A percentile compares a stretch with the other conserved stretches of the same genome.
These are phyloP conservation scores for Sugiyamaella boreocaroliniensis DNA, from an alignment of 805 yeast genomes.

Conservation along the genomic window DNA sequence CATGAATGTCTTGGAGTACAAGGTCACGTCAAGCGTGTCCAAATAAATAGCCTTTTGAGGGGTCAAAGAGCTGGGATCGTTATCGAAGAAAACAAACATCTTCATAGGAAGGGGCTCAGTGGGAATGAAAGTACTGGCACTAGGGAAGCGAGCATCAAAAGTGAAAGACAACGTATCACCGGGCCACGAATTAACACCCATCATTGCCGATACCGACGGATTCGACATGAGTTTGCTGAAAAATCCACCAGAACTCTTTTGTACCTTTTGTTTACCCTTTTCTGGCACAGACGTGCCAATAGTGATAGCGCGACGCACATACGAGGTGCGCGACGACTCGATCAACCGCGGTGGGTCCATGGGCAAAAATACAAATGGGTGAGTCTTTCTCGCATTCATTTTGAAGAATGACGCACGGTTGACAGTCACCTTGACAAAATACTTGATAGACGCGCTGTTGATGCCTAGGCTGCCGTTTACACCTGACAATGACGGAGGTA, in stretches of 20 bases:
- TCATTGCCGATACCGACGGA: slow-evolving; percentile 1
- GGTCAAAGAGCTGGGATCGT: slow-evolving; percentile 10
- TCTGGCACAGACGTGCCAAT: slow-evolving; percentile 9
- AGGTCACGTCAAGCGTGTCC: slow-evolving; percentile 34
- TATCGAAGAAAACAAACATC: slow-evolving; percentile 16
- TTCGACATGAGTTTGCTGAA: slow-evolving; percentile 8
- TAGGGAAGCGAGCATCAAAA: slow-evolving; percentile 44
- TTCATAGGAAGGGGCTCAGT: slow-evolving; percentile 28
- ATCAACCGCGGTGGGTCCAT: slow-evolving; percentile 23
- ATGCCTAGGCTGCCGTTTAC: slow-evolving; percentile 7
- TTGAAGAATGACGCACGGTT: slow-evolving; percentile 45
- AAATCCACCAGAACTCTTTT: slow-evolving; percentile 11
- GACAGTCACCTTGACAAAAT: slow-evolving; percentile 57
- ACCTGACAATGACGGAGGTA: slow-evolving; percentile 32
- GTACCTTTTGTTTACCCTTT: slow-evolving; percentile 1
- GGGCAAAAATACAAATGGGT: slow-evolving; percentile 52
- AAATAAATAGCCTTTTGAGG: slow-evolving; percentile 30
- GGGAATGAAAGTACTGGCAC: slow-evolving; percentile 45
- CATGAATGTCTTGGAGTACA: slow-evolving; percentile 27
- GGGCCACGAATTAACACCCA: slow-evolving; percentile 13
- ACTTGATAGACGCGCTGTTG: slow-evolving; percentile 33
- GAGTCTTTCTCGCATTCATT: slow-evolving; percentile 39
- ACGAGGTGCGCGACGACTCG: slow-evolving; percentile 31
- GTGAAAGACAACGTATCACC: slow-evolving; percentile 22
- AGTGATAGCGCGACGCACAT: slow-evolving; percentile 33